Evolutionary conservation across 2,329 filamentous ascomycete species (phyloP).

Genomic region (Neonectria coccinea): DNA sequence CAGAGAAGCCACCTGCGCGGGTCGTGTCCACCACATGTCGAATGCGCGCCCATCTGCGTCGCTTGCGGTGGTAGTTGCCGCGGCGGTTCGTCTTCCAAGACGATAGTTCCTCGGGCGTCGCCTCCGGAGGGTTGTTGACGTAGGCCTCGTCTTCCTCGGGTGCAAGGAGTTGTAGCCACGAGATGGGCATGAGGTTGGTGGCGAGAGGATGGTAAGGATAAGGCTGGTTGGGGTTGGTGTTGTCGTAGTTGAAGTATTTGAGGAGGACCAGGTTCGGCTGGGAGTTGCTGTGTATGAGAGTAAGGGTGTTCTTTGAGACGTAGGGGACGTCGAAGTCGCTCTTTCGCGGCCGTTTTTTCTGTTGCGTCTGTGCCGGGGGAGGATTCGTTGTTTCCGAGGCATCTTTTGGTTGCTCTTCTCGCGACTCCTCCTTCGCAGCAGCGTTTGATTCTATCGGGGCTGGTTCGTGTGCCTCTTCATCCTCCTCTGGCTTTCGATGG

Average conservation of each 20-base stretch:
- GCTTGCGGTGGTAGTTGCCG: conserved; percentile 89
- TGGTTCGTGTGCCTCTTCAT: conserved; percentile 17
- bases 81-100: conserved; percentile 85
- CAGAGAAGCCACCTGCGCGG: conserved; percentile 81
- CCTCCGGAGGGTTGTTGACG: conserved; percentile 69
- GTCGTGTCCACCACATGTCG: conserved; percentile 80
- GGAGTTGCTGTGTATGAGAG: conserved; percentile 82
- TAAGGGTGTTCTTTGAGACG: conserved; percentile 79
- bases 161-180: conserved; percentile 90
- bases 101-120: conserved; percentile 71
- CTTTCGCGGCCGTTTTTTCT: conserved; percentile 46
- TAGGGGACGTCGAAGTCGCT: conserved; percentile 73
- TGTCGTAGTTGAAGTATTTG: conserved; percentile 90
- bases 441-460: conserved; percentile 6
- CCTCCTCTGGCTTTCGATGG: conserved; percentile 57
- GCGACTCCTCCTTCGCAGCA: conserved; percentile 10
- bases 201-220: conserved; percentile 80
- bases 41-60: conserved; percentile 81
- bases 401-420: conserved; percentile 24
- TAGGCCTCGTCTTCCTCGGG: conserved; percentile 83
- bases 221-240: conserved; percentile 68
- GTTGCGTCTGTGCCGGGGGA: conserved; percentile 32
- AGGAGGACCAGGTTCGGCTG: conserved; percentile 90
- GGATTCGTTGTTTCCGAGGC: conserved; percentile 24
- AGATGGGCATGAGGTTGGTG: conserved; percentile 83